Conservation (phyloP, 495 filamentous ascomycete genomes). For the Penicillium antarcticum region DNA sequence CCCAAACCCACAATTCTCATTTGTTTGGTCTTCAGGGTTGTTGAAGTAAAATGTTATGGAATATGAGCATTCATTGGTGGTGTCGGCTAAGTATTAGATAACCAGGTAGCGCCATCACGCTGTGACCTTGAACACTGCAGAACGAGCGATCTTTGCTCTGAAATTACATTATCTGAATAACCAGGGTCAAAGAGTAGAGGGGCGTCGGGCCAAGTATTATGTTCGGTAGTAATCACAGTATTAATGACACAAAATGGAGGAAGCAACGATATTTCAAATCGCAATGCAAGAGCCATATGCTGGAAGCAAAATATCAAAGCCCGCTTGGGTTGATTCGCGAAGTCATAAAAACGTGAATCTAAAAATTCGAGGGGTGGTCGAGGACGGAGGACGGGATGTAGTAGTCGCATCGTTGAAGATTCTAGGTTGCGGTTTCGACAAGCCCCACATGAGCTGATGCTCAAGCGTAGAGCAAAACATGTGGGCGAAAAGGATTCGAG, state of each 20-base stretch:
- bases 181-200: neutral
- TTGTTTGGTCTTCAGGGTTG: too few species aligned
- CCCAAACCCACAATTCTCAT: too few species aligned
- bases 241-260: slow-evolving; percentile 4
- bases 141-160: too few species aligned
- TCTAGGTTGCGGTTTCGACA: neutral
- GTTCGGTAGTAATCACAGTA: slow-evolving; percentile 5
- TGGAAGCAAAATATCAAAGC: neutral
- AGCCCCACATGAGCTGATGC: neutral
- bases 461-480: neutral
- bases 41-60: too few species aligned
- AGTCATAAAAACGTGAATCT: slow-evolving; percentile 11
- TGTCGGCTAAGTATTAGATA: too few species aligned
- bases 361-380: neutral
- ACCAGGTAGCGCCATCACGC: too few species aligned
- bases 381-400: neutral
- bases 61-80: too few species aligned
- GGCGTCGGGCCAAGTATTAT: slow-evolving; percentile 3
- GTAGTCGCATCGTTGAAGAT: neutral
- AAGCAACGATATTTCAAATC: neutral
- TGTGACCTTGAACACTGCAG: too few species aligned
- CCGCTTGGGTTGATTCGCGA: neutral
- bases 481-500: neutral
- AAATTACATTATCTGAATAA: neutral
- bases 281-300: neutral